Conservation (phyloP, 2,329 filamentous ascomycete species). For the Leptographium lundbergii region DNA sequence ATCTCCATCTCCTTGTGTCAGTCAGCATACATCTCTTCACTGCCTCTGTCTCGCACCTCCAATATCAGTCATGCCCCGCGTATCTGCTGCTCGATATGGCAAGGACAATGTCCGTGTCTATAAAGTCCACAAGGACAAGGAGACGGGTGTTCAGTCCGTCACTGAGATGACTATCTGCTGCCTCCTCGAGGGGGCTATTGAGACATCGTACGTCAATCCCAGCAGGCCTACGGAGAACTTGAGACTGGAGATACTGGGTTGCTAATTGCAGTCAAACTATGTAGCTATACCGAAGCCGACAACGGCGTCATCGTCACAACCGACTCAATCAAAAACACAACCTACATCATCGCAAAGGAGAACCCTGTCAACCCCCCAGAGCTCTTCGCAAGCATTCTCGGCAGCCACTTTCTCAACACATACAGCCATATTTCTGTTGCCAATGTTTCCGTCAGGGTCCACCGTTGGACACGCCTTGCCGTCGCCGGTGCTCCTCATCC, state of each 20-base stretch:
- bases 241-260: background rate
- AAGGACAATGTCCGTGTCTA: conserved; percentile 98
- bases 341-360: conserved; percentile 90
- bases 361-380: conserved; percentile 87
- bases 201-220: conserved; percentile 49
- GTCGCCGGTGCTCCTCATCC: conserved; percentile 85
- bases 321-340: conserved; percentile 96
- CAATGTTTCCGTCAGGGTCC: conserved; percentile 68
- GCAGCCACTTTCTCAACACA: conserved; percentile 74
- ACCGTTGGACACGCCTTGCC: conserved; percentile 83
- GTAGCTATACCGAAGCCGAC: conserved; percentile 81
- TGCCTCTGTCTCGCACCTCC: background rate
- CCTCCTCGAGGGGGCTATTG: conserved; percentile 85
- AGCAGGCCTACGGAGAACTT: conserved; percentile 9
- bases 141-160: conserved; percentile 69
- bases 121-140: conserved; percentile 76
- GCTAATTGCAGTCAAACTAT: background rate
- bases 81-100: conserved; percentile 62
- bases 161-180: conserved; percentile 93
- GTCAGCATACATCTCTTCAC: background rate
- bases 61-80: conserved; percentile 32
- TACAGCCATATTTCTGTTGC: conserved; percentile 83
- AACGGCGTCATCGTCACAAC: conserved; percentile 94
- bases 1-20: background rate
- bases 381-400: conserved; percentile 75